phyloP scores from a whole-genome alignment of 164 flowering plant genomes.

The Sextonia rubra region DNA sequence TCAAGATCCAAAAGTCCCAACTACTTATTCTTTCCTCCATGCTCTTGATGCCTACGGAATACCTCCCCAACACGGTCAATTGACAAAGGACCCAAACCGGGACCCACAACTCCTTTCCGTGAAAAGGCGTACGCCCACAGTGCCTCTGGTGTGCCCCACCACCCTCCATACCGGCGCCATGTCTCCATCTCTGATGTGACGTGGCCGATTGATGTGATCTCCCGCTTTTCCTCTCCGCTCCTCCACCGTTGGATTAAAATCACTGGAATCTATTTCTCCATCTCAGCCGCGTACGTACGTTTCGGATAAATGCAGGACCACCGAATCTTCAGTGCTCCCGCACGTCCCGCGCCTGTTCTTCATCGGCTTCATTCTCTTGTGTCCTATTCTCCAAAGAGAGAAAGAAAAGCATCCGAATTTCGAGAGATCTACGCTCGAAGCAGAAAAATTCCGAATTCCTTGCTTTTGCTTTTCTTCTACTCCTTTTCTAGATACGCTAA shows the following conservation, averaged over 20 bases:
- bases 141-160: background rate
- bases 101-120: too few species aligned
- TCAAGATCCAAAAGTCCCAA: too few species aligned
- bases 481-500: background rate
- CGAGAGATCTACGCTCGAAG: background rate
- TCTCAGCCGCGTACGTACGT: too few species aligned
- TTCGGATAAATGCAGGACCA: background rate
- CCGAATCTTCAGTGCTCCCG: background rate
- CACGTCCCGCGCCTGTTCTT: background rate
- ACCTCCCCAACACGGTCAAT: too few species aligned
- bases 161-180: background rate
- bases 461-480: background rate
- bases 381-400: background rate
- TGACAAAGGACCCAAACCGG: too few species aligned
- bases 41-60: too few species aligned
- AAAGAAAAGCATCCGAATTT: background rate
- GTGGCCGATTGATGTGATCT: background rate
- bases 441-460: background rate
- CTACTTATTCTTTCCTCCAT: too few species aligned
- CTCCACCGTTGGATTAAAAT: too few species aligned
- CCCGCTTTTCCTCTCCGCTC: background rate
- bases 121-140: too few species aligned
- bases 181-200: background rate
- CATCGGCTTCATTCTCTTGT: background rate
- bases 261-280: background rate